Evolutionary conservation across 768 basidiomycete species (phyloP).

Genomic region (Boletus insuetus): DNA sequence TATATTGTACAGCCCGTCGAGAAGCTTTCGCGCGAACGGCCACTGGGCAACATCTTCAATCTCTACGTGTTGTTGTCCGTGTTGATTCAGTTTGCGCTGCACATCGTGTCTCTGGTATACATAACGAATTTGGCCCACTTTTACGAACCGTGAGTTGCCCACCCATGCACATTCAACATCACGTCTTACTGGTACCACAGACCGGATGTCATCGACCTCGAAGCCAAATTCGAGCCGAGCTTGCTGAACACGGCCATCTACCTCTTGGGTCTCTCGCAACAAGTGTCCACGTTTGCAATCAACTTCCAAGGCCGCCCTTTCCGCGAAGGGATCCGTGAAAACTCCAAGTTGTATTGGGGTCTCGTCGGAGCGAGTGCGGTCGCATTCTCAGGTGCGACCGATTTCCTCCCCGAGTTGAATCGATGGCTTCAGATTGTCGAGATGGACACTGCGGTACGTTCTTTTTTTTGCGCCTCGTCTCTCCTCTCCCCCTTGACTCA

Average conservation of each 20-base stretch:
- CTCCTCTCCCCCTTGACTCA: background rate
- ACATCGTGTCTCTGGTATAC: slow-evolving; percentile 87
- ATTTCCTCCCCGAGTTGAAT: slow-evolving; percentile 94
- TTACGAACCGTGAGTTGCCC: slow-evolving; percentile 67
- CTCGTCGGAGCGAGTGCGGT: slow-evolving; percentile 86
- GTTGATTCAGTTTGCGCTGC: slow-evolving; percentile 88
- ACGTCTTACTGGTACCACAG: slow-evolving; percentile 31
- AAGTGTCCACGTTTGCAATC: slow-evolving; percentile 97
- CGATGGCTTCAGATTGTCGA: slow-evolving; percentile 96
- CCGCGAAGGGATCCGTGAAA: slow-evolving; percentile 97
- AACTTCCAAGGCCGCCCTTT: slow-evolving; percentile 99
- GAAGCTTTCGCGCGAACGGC: slow-evolving; percentile 89
- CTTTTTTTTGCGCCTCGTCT: background rate
- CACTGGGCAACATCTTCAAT: slow-evolving; percentile 95
- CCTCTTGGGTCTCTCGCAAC: slow-evolving; percentile 91
- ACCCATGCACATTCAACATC: background rate
- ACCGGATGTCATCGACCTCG: slow-evolving; percentile 80
- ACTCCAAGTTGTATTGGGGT: slow-evolving; percentile 90
- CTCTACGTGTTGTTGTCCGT: slow-evolving; percentile 92
- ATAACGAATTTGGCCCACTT: slow-evolving; percentile 83
- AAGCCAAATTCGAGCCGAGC: slow-evolving; percentile 94
- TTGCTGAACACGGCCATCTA: slow-evolving; percentile 97
- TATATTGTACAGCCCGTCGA: slow-evolving; percentile 88
- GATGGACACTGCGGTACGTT: slow-evolving; percentile 72
- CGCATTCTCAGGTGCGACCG: slow-evolving; percentile 90